Percentiles rank a stretch among this genome's conserved stretches.
These are phyloP conservation scores for Hypomontagnella monticulosa DNA, from an alignment of 495 filamentous ascomycete genomes.

Conservation along the genomic window DNA sequence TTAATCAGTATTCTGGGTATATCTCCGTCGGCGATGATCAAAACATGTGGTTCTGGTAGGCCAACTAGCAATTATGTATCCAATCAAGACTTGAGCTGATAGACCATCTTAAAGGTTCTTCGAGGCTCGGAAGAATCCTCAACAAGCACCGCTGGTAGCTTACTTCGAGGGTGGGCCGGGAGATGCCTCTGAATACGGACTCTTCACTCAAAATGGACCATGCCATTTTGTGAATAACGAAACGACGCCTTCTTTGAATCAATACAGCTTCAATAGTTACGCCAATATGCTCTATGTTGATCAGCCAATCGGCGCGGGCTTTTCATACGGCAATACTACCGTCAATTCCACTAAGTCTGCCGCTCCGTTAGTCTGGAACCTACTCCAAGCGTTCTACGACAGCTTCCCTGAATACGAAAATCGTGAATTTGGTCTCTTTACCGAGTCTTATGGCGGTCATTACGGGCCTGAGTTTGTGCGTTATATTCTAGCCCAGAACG, in stretches of 20 bases:
- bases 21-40: constrained; percentile 60
- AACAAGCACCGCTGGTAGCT: constrained; percentile 59
- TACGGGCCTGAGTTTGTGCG: constrained; percentile 64
- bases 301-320: constrained; percentile 70
- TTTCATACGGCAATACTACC: constrained; percentile 65
- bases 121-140: constrained; percentile 60
- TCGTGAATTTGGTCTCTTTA: constrained; percentile 65
- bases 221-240: constrained; percentile 66
- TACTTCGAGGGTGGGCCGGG: constrained; percentile 72
- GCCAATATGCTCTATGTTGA: constrained; percentile 74
- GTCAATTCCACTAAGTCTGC: constrained; percentile 62
- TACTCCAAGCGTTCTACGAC: constrained; percentile 65
- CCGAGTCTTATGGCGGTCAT: constrained; percentile 66
- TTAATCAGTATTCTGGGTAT: constrained; percentile 67
- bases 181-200: constrained; percentile 67
- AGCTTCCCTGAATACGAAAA: constrained; percentile 64
- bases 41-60: constrained; percentile 59
- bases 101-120: constrained; percentile 53
- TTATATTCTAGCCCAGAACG: constrained; percentile 64
- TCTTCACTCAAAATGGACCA: constrained; percentile 70
- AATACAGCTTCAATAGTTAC: constrained; percentile 69
- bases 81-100: not conserved
- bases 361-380: constrained; percentile 63
- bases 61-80: not conserved
- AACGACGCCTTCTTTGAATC: constrained; percentile 61